Conservation (phyloP, 352 stramenopile genomes). For the Peronospora destructor region DNA sequence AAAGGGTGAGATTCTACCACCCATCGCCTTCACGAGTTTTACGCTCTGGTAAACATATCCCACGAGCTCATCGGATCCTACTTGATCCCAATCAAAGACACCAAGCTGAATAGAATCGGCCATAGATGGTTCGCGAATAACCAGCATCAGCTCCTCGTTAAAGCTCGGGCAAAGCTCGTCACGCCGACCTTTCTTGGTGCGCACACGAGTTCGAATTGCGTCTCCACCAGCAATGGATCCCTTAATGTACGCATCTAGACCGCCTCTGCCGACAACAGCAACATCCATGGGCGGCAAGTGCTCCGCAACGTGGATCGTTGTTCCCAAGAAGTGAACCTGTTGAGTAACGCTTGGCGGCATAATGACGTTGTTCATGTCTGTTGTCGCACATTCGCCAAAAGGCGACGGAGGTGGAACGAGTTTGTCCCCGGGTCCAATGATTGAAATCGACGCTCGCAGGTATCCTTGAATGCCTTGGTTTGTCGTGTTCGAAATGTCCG, state of each 20-base stretch:
- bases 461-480: slow-evolving; percentile 89
- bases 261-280: slow-evolving; percentile 47
- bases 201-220: slow-evolving; percentile 60
- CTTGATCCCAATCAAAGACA: slow-evolving; percentile 75
- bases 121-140: slow-evolving; percentile 75
- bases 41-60: slow-evolving; percentile 64
- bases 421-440: slow-evolving; percentile 85
- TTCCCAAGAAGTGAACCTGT: slow-evolving; percentile 63
- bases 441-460: slow-evolving; percentile 78
- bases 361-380: slow-evolving; percentile 59
- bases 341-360: slow-evolving; percentile 73
- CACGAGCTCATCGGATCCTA: slow-evolving; percentile 68
- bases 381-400: slow-evolving; percentile 35
- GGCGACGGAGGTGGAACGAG: slow-evolving; percentile 59
- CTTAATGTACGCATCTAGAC: slow-evolving; percentile 70
- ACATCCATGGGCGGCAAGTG: slow-evolving; percentile 74
- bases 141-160: slow-evolving; percentile 73
- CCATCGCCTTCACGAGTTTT: slow-evolving; percentile 63
- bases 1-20: slow-evolving; percentile 46
- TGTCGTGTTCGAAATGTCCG: slow-evolving; percentile 70
- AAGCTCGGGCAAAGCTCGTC: slow-evolving; percentile 64
- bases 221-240: slow-evolving; percentile 50
- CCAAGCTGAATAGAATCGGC: slow-evolving; percentile 64
- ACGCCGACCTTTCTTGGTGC: slow-evolving; percentile 67
- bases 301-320: slow-evolving; percentile 62